These are phyloP conservation scores for Sarocladium kiliense DNA, from an alignment of 2,329 filamentous ascomycete genomes.

Conservation along the genomic window DNA sequence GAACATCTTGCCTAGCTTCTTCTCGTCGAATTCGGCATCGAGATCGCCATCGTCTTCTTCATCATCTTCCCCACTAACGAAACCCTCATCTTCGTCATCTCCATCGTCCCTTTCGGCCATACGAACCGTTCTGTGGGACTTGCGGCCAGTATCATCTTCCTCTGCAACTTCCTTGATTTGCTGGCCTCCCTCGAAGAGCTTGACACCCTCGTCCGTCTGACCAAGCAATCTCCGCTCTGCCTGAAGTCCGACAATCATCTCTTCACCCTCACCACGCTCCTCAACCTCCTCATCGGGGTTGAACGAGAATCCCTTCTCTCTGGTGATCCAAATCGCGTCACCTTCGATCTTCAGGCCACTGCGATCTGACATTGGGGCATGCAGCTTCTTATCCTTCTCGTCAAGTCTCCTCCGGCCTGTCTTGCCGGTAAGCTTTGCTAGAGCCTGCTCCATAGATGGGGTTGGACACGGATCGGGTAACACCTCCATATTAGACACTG, in stretches of 20 bases:
- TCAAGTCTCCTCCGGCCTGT: conserved; percentile 74
- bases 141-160: conserved; percentile 54
- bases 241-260: conserved; percentile 87
- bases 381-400: conserved; percentile 94
- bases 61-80: conserved; percentile 48
- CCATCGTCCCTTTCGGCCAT: conserved; percentile 56
- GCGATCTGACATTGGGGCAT: conserved; percentile 97
- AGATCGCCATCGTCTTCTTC: conserved; percentile 48
- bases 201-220: conserved; percentile 74
- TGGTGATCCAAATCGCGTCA: conserved; percentile 86
- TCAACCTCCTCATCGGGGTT: conserved; percentile 54
- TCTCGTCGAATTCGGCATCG: conserved; percentile 54
- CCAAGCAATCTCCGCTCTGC: conserved; percentile 77
- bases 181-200: conserved; percentile 77
- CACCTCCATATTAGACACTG: conserved; percentile 75
- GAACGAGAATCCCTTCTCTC: conserved; percentile 71
- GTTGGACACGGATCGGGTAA: conserved; percentile 95
- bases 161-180: conserved; percentile 54
- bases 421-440: conserved; percentile 81
- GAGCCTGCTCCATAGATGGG: conserved; percentile 79
- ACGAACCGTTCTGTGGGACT: conserved; percentile 52
- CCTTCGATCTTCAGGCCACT: conserved; percentile 95
- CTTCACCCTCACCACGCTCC: conserved; percentile 88
- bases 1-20: conserved; percentile 58
- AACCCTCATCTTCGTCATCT: conserved; percentile 46